Conservation (phyloP, 148 eudicot species). For the Salicornia ramosissima region DNA sequence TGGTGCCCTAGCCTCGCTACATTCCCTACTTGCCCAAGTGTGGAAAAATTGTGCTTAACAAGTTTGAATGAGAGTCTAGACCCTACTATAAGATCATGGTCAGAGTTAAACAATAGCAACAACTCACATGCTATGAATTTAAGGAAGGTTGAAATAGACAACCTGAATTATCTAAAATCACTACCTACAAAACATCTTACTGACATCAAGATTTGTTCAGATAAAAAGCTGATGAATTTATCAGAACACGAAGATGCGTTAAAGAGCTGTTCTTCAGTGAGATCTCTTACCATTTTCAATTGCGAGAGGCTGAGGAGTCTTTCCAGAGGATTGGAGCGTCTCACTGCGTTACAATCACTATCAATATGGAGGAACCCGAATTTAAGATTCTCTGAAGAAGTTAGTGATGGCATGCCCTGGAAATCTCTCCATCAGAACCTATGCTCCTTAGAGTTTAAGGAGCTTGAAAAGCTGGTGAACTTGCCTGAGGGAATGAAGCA, state of each 20-base stretch:
- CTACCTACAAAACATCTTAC: background rate
- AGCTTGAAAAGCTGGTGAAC: background rate
- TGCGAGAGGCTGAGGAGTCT: too few relatives aligned
- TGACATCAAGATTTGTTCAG: too few relatives aligned
- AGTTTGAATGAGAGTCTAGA: background rate
- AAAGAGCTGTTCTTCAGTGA: too few relatives aligned
- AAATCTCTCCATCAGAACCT: conserved; percentile 2
- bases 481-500: too few relatives aligned
- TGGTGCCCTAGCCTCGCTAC: conserved; percentile 6
- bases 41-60: background rate
- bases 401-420: conserved; percentile 3
- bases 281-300: too few relatives aligned
- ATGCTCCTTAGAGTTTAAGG: background rate
- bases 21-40: conserved; percentile 14
- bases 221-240: background rate
- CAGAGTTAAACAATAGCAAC: too few relatives aligned
- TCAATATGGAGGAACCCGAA: background rate
- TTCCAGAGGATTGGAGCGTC: conserved; percentile 4
- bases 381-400: background rate
- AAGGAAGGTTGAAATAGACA: background rate
- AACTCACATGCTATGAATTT: background rate
- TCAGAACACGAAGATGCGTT: background rate
- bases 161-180: background rate
- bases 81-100: too few relatives aligned
- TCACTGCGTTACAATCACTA: conserved; percentile 15